Evolutionary conservation across 805 yeast species (phyloP).

Genomic region (Pichia insulana): DNA sequence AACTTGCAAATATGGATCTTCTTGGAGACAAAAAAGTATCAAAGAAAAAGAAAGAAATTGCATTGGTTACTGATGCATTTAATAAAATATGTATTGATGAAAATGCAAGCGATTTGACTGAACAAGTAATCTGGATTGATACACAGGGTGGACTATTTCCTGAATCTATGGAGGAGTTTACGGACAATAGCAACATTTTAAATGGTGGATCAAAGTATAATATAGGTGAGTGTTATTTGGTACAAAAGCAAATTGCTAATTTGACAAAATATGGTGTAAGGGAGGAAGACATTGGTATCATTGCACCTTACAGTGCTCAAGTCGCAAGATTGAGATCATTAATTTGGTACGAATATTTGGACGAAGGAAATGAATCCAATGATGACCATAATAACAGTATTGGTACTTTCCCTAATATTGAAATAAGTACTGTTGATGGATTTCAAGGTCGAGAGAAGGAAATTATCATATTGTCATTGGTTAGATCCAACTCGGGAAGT

Average conservation of each 20-base stretch:
- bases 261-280: conserved; percentile 46
- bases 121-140: conserved; percentile 73
- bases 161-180: conserved; percentile 41
- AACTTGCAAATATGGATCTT: background rate
- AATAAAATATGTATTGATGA: background rate
- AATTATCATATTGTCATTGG: conserved; percentile 69
- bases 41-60: background rate
- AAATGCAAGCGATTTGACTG: conserved; percentile 33
- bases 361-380: conserved; percentile 9
- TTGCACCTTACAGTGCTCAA: conserved; percentile 88
- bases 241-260: conserved; percentile 43
- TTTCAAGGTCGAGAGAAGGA: conserved; percentile 96
- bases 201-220: conserved; percentile 53
- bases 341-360: conserved; percentile 25
- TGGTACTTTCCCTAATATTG: conserved; percentile 37
- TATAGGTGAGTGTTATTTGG: conserved; percentile 65
- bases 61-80: background rate
- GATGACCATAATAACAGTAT: background rate
- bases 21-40: background rate
- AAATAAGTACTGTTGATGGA: conserved; percentile 88
- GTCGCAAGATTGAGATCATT: conserved; percentile 49
- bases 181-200: conserved; percentile 7
- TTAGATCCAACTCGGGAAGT: conserved; percentile 52
- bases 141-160: conserved; percentile 84
- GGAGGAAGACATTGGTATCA: conserved; percentile 63